Evolutionary conservation across 352 stramenopile species (phyloP), one percentile per base, ranked within the genome.

Genomic region (Phytophthora pluvialis): DNA sequence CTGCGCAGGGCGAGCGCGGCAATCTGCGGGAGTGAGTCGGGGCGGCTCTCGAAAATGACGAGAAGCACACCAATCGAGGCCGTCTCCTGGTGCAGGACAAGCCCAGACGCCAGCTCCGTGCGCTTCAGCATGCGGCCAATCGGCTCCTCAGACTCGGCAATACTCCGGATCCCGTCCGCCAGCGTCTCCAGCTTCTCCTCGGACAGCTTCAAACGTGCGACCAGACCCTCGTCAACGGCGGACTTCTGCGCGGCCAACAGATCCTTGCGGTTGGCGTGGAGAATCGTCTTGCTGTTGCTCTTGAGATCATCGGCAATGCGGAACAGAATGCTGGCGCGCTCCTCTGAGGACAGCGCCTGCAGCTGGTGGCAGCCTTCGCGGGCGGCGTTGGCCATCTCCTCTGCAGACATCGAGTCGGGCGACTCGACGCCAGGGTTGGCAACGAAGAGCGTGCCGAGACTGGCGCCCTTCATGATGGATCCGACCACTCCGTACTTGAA

Each of bases 41-140:
- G 98, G 13, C 98, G 81, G 56, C 91, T 98, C 77, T 99, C 98
- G 64, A 99, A 99, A 63, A 99, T 98, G 44, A 99, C 96, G 56
- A 99, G 94, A 8, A 99, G 70, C 29, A 99, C 97, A 28, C 98
- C 97, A 68, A 99, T 99, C 13, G 97, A 91, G 0, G 95, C 88
- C 4, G 96, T 99, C 54, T 98, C 94, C 60, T 98, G 91, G 47
- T 96, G 91, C 35, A 99, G 79, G 15, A 96, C 73, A n/a, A 99
- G 77, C 16, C 96, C 95, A 36, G 90, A 90, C 1, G 91, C 87
- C 4, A 99, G 56, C 76, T 99, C 97, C 9, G 78, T 97, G 48
- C 77, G 78, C 49, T 83, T 92, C 32, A 92, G 57, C 73, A 91
- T 89, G 55, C 78, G 78, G 1, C 83, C 83, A 53, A 94, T 86